Conservation (phyloP, 1,284 basidiomycete genomes). For the Tylopilus sp. region DNA sequence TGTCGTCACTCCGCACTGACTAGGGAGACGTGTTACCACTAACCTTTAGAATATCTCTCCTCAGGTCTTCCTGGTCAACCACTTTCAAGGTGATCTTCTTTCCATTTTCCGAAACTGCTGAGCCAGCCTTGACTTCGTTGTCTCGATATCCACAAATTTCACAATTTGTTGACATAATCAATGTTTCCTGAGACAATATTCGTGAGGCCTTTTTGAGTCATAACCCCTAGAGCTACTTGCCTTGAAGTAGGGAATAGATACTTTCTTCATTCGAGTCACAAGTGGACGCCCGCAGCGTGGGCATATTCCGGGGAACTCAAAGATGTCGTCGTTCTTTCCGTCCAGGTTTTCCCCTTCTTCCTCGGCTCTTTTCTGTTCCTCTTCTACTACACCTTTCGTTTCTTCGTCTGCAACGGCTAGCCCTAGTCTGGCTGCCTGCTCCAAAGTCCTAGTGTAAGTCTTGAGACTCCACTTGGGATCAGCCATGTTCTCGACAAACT, state of each 20-base stretch:
- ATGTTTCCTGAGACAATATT: constrained; percentile 61
- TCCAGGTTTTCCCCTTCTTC: constrained; percentile 28
- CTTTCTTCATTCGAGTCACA: constrained; percentile 93
- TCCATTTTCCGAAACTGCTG: constrained; percentile 83
- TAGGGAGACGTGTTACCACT: not conserved
- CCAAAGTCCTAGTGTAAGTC: constrained; percentile 78
- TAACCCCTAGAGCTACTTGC: constrained; percentile 38
- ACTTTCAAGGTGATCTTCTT: constrained; percentile 89
- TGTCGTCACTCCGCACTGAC: not conserved
- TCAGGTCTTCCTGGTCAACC: constrained; percentile 91
- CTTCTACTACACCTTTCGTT: constrained; percentile 25
- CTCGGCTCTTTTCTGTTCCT: constrained; percentile 33
- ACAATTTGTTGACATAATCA: constrained; percentile 99
- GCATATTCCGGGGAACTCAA: constrained; percentile 86
- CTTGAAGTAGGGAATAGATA: constrained; percentile 98
- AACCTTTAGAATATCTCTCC: constrained; percentile 91
- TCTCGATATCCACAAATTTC: constrained; percentile 93
- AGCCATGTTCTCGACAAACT: constrained; percentile 76
- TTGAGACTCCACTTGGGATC: constrained; percentile 94
- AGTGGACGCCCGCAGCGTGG: constrained; percentile 84
- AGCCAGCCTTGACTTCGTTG: constrained; percentile 95
- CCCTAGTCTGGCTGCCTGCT: constrained; percentile 86
- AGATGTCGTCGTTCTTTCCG: constrained; percentile 77
- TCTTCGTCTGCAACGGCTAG: constrained; percentile 55
- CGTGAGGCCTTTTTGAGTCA: not conserved